Base-by-base conservation (phyloP, 2,329 filamentous ascomycete genomes). In the Clonostachys byssicola region DNA sequence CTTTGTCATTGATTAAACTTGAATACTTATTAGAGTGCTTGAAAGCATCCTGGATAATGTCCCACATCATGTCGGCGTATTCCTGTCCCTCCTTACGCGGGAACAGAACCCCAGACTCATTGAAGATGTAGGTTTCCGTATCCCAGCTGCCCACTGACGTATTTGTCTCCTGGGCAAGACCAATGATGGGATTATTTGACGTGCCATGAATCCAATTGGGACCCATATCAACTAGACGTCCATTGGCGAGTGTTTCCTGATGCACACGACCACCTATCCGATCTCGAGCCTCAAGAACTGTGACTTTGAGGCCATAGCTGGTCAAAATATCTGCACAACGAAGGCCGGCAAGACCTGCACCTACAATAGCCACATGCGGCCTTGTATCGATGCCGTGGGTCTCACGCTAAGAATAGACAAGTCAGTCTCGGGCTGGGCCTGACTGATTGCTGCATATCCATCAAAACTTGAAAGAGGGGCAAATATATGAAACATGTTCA, bases 161-260 rank as follows among this genome's bases (percentile, higher is more conserved):
- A 2, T 72, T 66, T 0, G 84, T 88, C 51, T 78, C 68, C 53
- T 75, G 77, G 12, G 84, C 85, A 16, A 90, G 68, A 40, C 86
- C 80, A 38, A 85, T 62, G 14, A 89, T 86, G 0, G 86, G 84
- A 57, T 90, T 91, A 51, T 83, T 73, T n/a, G 36, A 13, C 4
- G 14, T 18, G 36, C 36, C 36, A 50, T 91, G 86, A 45, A 91
- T 88, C 86, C 86, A 91, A 56, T 90, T 91, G n/a, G 86, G 84
- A 1, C 87, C 87, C 34, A 78, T 63, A 53, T 83, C 80, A n/a
- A 80, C 72, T 8, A 72, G 53, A 33, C 70, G 65, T 1, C 74
- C 74, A 38, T 75, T 77, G 12, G 67, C 63, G 5, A 83, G 66
- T 18, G 58, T 62, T 44, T 71, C 64, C 55, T 83, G 80, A 47